Evolutionary conservation across 2,329 filamentous ascomycete genomes (phyloP).

Genomic region (Cladophialophora psammophila): DNA sequence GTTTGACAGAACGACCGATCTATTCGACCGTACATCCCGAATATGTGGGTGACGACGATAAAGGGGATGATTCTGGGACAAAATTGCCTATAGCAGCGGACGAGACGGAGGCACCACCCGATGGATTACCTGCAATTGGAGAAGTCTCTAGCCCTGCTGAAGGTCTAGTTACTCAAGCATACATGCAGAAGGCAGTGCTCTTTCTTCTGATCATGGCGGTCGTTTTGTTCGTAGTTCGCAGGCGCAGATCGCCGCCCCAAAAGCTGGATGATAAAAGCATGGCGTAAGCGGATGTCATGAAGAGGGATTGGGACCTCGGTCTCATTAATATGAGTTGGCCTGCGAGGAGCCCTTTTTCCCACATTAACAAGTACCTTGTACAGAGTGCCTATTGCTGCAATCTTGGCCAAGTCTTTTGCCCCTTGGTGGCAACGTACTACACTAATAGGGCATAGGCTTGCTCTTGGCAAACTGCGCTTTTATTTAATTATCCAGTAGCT

Average conservation of each 20-base stretch:
- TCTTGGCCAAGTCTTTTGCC: neutral
- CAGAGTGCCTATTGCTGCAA: neutral
- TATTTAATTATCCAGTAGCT: slow-evolving; percentile 3
- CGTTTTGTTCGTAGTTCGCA: slow-evolving; percentile 29
- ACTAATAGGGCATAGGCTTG: slow-evolving; percentile 3
- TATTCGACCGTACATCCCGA: slow-evolving; percentile 38
- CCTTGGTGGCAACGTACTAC: slow-evolving; percentile 5
- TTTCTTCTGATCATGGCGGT: slow-evolving; percentile 35
- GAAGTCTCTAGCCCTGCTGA: slow-evolving; percentile 27
- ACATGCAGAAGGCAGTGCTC: slow-evolving; percentile 33
- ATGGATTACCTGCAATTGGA: slow-evolving; percentile 26
- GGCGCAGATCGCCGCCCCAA: slow-evolving; percentile 26
- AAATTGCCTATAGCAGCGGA: slow-evolving; percentile 21
- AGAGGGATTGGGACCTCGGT: neutral
- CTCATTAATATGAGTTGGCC: neutral
- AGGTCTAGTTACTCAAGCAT: slow-evolving; percentile 30
- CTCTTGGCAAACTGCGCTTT: slow-evolving; percentile 8
- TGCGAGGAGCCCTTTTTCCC: neutral
- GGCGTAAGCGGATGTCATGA: slow-evolving; percentile 27
- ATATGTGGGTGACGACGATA: slow-evolving; percentile 25
- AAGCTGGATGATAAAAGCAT: slow-evolving; percentile 38
- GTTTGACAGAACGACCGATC: slow-evolving; percentile 31
- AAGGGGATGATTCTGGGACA: slow-evolving; percentile 24
- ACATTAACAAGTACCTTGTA: neutral
- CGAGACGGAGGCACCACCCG: slow-evolving; percentile 12